Evolutionary conservation across 2,329 filamentous ascomycete genomes (phyloP), one percentile per base, ranked within the genome.

Genomic region (Trichoderma atroviride): DNA sequence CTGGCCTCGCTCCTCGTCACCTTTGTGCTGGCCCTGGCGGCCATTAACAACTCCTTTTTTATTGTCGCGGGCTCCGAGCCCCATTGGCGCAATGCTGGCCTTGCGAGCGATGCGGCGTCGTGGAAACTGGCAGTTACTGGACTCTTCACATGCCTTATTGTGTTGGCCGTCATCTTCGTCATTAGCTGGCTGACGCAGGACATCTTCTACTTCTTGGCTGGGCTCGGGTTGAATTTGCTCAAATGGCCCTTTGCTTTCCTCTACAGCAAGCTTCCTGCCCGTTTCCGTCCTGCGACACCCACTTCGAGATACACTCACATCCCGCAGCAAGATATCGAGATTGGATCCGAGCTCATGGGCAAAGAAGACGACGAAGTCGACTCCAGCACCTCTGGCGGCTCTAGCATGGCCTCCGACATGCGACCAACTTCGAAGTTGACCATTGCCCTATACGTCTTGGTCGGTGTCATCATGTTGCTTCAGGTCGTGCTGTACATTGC

Each of bases 11-110:
- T 78, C 9, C 71, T 78, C 27, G 68, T 76, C 10, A 67, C 75
- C n/a, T 56, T 63, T 47, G 65, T 71, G n/a, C n/a, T 71, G 63
- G n/a, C 61, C 56, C 65, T 71, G 55, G 57, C 70, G 29, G 58
- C 65, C 35, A 74, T 58, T 74, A 76, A 74, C 71, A 73, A 74
- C 24, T 71, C 73, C 31, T 76, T 76, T 58, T 76, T 74, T 47
- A 60, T 69, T 43, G 73, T 74, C 11, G 71, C 77, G 0, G 77
- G 78, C 50, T 75, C 75, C 11, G 78, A 80, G 65, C 74, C 79
- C 5, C 78, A 78, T 60, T 78, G 78, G 72, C 74, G 76, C 37
- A 79, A 80, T 62, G 70, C 78, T 6, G 77, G 73, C 10, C 65
- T 80, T 14, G 75, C 75, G 0, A 73, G 74, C n/a, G 77, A 79